Conservation (phyloP, 495 filamentous ascomycete genomes). For the Bombardia bombarda region DNA sequence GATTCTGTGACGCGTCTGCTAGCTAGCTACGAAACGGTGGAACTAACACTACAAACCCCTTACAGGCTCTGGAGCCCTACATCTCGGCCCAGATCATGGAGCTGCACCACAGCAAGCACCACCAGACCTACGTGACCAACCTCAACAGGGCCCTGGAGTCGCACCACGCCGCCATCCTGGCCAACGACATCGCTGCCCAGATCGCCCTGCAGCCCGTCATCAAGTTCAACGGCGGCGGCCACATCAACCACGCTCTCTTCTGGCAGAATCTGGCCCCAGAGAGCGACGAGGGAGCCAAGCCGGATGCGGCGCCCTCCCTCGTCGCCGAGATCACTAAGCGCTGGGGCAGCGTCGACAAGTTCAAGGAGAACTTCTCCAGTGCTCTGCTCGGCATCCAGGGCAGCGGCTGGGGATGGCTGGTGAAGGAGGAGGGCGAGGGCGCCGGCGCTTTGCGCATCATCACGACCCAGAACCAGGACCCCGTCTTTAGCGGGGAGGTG, state of each 20-base stretch:
- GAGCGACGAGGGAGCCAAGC: conserved; percentile 53
- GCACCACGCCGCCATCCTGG: conserved; percentile 38
- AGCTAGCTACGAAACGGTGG: too few species aligned
- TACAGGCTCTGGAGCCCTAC: conserved; percentile 76
- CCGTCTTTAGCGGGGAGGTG: conserved; percentile 76
- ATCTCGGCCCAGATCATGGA: conserved; percentile 96
- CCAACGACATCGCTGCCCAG: conserved; percentile 49
- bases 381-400: conserved; percentile 52
- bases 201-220: conserved; percentile 70
- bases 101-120: conserved; percentile 66
- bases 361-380: conserved; percentile 71
- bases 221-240: conserved; percentile 88
- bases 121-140: conserved; percentile 65
- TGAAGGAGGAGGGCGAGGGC: conserved; percentile 78
- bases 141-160: conserved; percentile 55
- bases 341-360: conserved; percentile 57
- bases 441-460: conserved; percentile 65
- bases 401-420: conserved; percentile 81
- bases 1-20: too few species aligned
- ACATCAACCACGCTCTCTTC: conserved; percentile 88
- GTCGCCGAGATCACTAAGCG: conserved; percentile 54
- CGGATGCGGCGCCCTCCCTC: conserved; percentile 51
- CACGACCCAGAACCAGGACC: conserved; percentile 88
- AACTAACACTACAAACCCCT: too few species aligned
- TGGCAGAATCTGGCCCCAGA: conserved; percentile 87